Percentiles rank a stretch among this genome's conserved stretches.
phyloP scores from a whole-genome alignment of 2,329 filamentous ascomycete genomes.

The Pseudogymnoascus sp. region DNA sequence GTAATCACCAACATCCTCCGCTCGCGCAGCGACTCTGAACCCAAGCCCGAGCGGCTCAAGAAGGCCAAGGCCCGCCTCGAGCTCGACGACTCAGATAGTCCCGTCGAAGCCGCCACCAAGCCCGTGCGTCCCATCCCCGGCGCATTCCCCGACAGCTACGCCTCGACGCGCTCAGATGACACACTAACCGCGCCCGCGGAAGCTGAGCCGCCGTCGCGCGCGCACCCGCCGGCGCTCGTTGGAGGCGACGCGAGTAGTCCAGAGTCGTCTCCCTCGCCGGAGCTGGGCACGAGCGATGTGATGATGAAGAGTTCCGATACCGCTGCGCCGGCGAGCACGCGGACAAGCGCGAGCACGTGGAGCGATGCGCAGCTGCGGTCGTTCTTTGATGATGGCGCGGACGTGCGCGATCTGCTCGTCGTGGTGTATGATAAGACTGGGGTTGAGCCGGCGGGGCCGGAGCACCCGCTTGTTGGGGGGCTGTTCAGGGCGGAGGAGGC shows the following conservation, averaged over 20 bases:
- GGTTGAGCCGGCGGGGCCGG: conserved; percentile 66
- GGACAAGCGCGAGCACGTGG: conserved; percentile 53
- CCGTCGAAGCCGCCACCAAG: conserved; percentile 22
- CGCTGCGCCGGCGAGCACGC: conserved; percentile 44
- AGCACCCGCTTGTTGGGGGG: conserved; percentile 74
- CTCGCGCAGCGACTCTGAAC: conserved; percentile 34
- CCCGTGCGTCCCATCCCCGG: conserved; percentile 26
- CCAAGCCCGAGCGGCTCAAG: conserved; percentile 44
- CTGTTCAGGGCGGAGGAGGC: conserved; percentile 84
- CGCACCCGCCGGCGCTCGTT: conserved; percentile 32
- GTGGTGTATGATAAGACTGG: conserved; percentile 91
- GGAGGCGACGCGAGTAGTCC: conserved; percentile 32
- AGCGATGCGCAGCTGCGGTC: conserved; percentile 76
- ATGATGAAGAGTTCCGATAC: conserved; percentile 2
- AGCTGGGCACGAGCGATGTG: conserved; percentile 42
- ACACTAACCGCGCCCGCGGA: conserved; percentile 15
- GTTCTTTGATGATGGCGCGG: conserved; percentile 83
- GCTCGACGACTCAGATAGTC: conserved; percentile 56
- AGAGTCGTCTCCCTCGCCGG: conserved; percentile 54
- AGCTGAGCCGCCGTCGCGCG: conserved; percentile 16
- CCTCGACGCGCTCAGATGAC: conserved; percentile 14
- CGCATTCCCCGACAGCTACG: conserved; percentile 28
- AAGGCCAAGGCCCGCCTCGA: conserved; percentile 55
- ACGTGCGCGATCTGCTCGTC: conserved; percentile 81
- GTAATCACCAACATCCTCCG: conserved; percentile 37